phyloP scores from a whole-genome alignment of 2,329 filamentous ascomycete genomes.

The Nemania sp. region DNA sequence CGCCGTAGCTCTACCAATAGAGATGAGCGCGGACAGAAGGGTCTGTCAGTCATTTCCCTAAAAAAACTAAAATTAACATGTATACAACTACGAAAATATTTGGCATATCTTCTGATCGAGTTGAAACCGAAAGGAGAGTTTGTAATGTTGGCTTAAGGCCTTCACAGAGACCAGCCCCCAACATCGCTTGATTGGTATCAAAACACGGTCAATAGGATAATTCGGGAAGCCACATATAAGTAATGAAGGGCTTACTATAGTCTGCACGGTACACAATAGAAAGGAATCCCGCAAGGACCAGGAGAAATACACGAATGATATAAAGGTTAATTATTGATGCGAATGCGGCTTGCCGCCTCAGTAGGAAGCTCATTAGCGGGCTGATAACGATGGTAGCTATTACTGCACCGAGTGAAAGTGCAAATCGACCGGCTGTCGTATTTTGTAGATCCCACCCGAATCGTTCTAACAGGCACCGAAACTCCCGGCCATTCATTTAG shows the following conservation, averaged over 20 bases:
- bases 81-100: background rate
- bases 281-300: conserved; percentile 2
- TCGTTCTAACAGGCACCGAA: no score
- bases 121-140: background rate
- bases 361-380: background rate
- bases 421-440: conserved; percentile 5
- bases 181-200: background rate
- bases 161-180: conserved; percentile 3
- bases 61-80: conserved; percentile 8
- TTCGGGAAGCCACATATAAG: no score
- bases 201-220: no score
- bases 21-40: conserved; percentile 9
- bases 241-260: background rate
- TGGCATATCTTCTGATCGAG: background rate
- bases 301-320: background rate
- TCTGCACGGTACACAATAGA: background rate
- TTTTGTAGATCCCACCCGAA: conserved; percentile 1
- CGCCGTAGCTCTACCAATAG: background rate
- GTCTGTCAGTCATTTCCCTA: conserved; percentile 1
- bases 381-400: conserved; percentile 5
- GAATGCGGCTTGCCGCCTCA: background rate
- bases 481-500: no score
- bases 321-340: background rate
- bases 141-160: background rate
- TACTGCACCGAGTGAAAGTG: conserved; percentile 3